Conservation (phyloP, 805 yeast genomes). For the Spathaspora arborariae region DNA sequence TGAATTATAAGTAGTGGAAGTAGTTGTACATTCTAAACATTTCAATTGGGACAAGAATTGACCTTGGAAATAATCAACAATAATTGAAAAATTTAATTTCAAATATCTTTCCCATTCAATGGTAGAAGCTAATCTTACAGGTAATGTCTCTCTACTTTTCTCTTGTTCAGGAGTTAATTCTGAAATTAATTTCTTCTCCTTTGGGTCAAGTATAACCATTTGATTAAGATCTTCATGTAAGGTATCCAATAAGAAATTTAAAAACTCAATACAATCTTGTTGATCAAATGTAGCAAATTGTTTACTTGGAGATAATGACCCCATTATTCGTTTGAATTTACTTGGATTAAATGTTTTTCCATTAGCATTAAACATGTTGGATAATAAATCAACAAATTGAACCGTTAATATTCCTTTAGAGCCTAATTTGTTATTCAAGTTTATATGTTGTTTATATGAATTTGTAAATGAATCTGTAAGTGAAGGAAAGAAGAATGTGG, state of each 20-base stretch:
- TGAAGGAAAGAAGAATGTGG: slow-evolving; percentile 51
- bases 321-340: slow-evolving; percentile 64
- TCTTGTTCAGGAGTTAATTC: slow-evolving; percentile 62
- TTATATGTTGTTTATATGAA: slow-evolving; percentile 67
- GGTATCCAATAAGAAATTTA: slow-evolving; percentile 69
- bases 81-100: slow-evolving; percentile 70
- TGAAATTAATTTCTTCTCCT: slow-evolving; percentile 37
- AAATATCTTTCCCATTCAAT: slow-evolving; percentile 91
- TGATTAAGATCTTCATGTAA: slow-evolving; percentile 84
- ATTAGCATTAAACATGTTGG: slow-evolving; percentile 47
- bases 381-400: slow-evolving; percentile 58
- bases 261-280: slow-evolving; percentile 83
- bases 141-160: slow-evolving; percentile 61
- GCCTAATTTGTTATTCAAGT: slow-evolving; percentile 70
- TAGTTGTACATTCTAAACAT: slow-evolving; percentile 67
- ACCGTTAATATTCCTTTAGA: slow-evolving; percentile 75
- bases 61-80: slow-evolving; percentile 84
- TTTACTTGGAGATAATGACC: slow-evolving; percentile 54
- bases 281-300: slow-evolving; percentile 68
- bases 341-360: slow-evolving; percentile 53
- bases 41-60: slow-evolving; percentile 77
- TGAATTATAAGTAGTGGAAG: slow-evolving; percentile 84
- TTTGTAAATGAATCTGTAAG: slow-evolving; percentile 18
- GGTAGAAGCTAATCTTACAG: slow-evolving; percentile 77
- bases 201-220: slow-evolving; percentile 30